Base-by-base conservation (phyloP, 208 protist species). In the Tritrichomonas musculus region DNA sequence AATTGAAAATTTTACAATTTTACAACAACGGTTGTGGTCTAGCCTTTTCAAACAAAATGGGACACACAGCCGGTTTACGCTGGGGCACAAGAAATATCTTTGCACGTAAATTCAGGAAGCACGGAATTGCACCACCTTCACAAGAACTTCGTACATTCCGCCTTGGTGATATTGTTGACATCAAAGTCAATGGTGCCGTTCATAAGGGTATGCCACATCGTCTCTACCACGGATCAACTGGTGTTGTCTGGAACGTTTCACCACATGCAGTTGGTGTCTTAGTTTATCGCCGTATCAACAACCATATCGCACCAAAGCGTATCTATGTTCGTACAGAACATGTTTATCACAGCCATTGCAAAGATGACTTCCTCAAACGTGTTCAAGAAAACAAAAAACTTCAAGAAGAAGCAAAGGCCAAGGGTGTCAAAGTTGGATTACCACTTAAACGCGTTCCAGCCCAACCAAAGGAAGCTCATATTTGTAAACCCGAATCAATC, bases 221-320 rank as follows among this genome's bases (percentile, higher is more conserved):
- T 96, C 99, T 98, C 97, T 99, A 99, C 98, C 98, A 99, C 96
- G 99, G 99, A 93, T 98, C 97, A 95, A 99, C 99, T 93, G 99
- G 99, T 94, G 96, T 97, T 93, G 98, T 99, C 49, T 99, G 98
- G 98, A 99, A 99, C 96, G 97, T 99, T 57, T 99, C 98, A 82
- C 97, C 97, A 93, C 97, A 98, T 93, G 98, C 98, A 84, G 96
- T 99, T 73, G 99, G 99, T 96, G 98, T 99, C 60, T 97, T 99
- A 94, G 94, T 99, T 93, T 99, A 99, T 98, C 99, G 99, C 97
- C 97, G 92, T 77, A 97, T 99, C 94, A 95, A 98, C 93, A 97
- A 97, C 93, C 97, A 98, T 95, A 99, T 99, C 94, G 96, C 99
- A 69, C 96, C 97, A 94, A 99, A 99, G 98, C 97, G 98, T 95